Evolutionary conservation across 805 yeast species (phyloP).

Genomic region (Peterozyma xylosa): DNA sequence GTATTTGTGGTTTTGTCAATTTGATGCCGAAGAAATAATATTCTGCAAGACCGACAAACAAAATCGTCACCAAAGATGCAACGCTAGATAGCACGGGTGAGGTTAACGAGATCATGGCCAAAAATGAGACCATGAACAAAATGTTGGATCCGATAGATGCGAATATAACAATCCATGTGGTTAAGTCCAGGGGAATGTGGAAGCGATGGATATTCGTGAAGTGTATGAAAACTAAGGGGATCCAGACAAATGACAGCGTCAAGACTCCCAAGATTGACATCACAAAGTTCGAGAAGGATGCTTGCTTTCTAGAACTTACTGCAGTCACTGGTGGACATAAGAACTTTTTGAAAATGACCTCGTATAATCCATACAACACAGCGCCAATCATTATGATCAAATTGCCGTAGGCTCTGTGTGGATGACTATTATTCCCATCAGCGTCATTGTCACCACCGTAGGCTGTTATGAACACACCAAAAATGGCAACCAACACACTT

Average conservation of each 20-base stretch:
- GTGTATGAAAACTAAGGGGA: conserved; percentile 40
- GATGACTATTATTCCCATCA: conserved; percentile 26
- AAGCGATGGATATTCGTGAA: conserved; percentile 51
- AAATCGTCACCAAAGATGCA: conserved; percentile 56
- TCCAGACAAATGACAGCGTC: conserved; percentile 43
- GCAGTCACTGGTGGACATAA: conserved; percentile 65
- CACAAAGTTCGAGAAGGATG: conserved; percentile 71
- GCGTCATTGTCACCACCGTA: conserved; percentile 40
- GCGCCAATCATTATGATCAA: conserved; percentile 68
- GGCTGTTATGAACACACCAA: conserved; percentile 75
- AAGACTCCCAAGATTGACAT: conserved; percentile 61
- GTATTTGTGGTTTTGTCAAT: conserved; percentile 46
- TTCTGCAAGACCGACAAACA: conserved; percentile 73
- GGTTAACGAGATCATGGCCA: conserved; percentile 75
- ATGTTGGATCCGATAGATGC: conserved; percentile 58
- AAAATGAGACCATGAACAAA: conserved; percentile 61
- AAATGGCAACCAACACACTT: conserved; percentile 64
- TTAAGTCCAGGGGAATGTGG: conserved; percentile 35
- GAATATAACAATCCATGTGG: conserved; percentile 34
- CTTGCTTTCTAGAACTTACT: conserved; percentile 60
- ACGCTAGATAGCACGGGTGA: conserved; percentile 77
- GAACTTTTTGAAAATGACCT: conserved; percentile 69
- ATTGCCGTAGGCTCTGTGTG: conserved; percentile 63
- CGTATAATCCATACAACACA: conserved; percentile 72
- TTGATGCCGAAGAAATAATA: conserved; percentile 57